phyloP scores from a whole-genome alignment of 148 eudicot genomes.

The Fagopyrum homotropicum region DNA sequence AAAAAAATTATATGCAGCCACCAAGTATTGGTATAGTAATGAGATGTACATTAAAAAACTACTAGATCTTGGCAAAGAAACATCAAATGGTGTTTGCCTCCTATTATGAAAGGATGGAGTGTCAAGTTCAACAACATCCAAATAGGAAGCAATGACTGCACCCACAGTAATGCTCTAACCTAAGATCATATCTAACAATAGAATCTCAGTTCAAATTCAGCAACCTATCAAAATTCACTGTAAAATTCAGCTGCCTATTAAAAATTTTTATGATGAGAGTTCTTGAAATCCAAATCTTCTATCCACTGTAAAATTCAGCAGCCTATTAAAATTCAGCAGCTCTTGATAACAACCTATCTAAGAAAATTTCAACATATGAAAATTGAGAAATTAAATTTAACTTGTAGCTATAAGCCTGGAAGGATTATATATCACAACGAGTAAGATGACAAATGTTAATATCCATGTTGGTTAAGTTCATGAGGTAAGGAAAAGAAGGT shows the following conservation, averaged over 20 bases:
- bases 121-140: not conserved
- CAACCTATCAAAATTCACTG: no score
- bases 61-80: not conserved
- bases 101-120: not conserved
- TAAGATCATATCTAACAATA: not conserved
- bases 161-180: not conserved
- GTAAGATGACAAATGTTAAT: not conserved
- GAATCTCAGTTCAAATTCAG: not conserved
- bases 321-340: not conserved
- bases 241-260: no score
- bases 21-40: not conserved
- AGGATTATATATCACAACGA: not conserved
- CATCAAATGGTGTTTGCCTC: no score
- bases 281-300: no score
- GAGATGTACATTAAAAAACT: not conserved
- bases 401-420: not conserved
- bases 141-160: not conserved
- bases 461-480: not conserved
- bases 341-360: not conserved
- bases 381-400: not conserved
- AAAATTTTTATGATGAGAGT: no score
- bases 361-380: not conserved
- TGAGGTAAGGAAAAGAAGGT: not conserved
- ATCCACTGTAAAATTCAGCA: no score
- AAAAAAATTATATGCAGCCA: not conserved